Percentiles rank a stretch among this genome's conserved stretches.
Conservation (phyloP, 1,284 basidiomycete species). For the Ceraceosorus guamensis region DNA sequence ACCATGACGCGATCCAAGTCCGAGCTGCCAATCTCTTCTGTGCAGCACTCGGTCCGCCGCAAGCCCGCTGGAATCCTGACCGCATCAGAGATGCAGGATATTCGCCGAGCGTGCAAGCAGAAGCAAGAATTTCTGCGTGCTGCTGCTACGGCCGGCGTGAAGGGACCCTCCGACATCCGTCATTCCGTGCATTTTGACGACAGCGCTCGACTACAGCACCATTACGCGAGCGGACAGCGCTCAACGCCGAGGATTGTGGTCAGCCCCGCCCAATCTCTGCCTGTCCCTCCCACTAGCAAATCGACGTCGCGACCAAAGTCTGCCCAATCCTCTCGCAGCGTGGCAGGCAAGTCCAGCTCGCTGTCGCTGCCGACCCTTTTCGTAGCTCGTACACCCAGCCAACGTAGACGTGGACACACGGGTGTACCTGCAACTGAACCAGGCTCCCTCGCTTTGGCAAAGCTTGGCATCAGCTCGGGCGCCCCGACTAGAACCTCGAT, state of each 20-base stretch:
- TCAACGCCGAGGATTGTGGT: neutral
- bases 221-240: neutral
- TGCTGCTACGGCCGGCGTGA: neutral
- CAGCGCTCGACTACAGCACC: neutral
- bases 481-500: neutral
- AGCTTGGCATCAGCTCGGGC: neutral
- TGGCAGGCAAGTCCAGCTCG: neutral
- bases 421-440: constrained; percentile 22
- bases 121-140: neutral
- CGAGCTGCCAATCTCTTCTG: neutral
- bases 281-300: neutral
- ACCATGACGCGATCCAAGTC: neutral
- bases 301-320: neutral
- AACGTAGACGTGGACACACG: constrained; percentile 20
- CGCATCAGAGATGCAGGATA: neutral
- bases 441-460: constrained; percentile 1
- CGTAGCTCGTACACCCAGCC: constrained; percentile 19
- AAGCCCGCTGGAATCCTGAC: neutral
- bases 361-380: constrained; percentile 17
- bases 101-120: neutral
- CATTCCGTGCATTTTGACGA: neutral
- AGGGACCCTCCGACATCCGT: neutral
- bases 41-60: neutral
- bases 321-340: neutral
- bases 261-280: neutral